Conservation (phyloP, 768 basidiomycete species). For the Lyophyllum semitale region DNA sequence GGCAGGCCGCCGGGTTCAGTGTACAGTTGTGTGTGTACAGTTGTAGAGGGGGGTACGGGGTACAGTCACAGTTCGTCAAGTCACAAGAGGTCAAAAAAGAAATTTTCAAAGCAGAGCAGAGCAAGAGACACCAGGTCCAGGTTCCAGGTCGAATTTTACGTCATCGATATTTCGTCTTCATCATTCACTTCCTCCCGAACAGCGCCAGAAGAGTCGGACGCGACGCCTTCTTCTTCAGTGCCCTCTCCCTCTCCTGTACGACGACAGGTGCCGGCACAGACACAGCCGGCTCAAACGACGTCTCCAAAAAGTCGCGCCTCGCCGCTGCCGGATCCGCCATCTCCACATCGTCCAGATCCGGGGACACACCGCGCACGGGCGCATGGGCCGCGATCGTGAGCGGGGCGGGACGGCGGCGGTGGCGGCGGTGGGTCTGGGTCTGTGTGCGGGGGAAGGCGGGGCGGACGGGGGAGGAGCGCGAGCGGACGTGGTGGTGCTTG, state of each 20-base stretch:
- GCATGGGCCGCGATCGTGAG: conserved; percentile 31
- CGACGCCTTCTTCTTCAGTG: conserved; percentile 44
- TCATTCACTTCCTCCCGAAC: conserved; percentile 13
- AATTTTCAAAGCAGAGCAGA: neutral
- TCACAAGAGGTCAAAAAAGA: neutral
- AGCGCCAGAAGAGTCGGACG: conserved; percentile 6
- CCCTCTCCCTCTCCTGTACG: conserved; percentile 33
- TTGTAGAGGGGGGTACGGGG: too few species aligned
- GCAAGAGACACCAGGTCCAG: neutral
- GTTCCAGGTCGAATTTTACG: neutral
- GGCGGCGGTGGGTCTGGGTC: conserved; percentile 13
- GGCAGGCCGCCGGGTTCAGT: neutral
- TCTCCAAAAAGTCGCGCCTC: conserved; percentile 38
- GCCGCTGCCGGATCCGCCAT: neutral
- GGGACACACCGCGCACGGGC: conserved; percentile 16
- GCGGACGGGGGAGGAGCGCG: conserved; percentile 4
- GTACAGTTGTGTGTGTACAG: too few species aligned
- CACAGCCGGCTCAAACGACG: conserved; percentile 36
- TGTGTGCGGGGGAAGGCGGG: conserved; percentile 2
- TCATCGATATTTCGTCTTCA: neutral
- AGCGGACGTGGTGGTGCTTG: neutral
- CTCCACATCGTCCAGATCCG: conserved; percentile 8
- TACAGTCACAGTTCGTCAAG: neutral
- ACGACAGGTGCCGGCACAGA: neutral
- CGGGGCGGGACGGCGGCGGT: conserved; percentile 38